These are phyloP conservation scores for Rhododendron vialii DNA, from an alignment of 148 eudicot genomes.

Conservation along the genomic window DNA sequence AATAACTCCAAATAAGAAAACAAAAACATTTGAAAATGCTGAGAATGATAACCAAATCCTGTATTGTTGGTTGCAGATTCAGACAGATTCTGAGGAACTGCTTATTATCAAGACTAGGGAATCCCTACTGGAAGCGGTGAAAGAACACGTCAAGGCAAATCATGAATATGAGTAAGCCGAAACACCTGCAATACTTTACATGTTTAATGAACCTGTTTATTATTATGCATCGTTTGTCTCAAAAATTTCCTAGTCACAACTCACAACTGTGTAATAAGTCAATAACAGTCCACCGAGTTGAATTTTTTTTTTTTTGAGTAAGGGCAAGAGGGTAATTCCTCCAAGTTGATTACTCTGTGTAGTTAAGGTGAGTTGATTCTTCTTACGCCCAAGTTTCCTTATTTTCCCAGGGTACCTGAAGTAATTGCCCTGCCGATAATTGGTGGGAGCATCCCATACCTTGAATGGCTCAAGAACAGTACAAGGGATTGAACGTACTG, in stretches of 20 bases:
- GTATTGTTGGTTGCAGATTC: slow-evolving; percentile 49
- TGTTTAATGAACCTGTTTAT: not conserved
- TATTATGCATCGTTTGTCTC: not conserved
- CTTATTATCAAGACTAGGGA: slow-evolving; percentile 97
- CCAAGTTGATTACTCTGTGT: not conserved
- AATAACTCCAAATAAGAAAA: not conserved
- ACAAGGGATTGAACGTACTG: slow-evolving; percentile 69
- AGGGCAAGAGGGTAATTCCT: too few relatives aligned
- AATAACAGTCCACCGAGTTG: too few relatives aligned
- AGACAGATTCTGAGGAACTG: slow-evolving; percentile 90
- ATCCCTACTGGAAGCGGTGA: slow-evolving; percentile 76
- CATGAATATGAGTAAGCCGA: slow-evolving; percentile 95
- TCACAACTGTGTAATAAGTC: not conserved
- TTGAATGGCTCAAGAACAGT: slow-evolving; percentile 88
- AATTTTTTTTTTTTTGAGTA: too few relatives aligned
- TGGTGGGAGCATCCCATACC: slow-evolving; percentile 73
- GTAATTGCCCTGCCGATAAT: slow-evolving; percentile 85
- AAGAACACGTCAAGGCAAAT: slow-evolving; percentile 87
- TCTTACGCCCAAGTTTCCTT: not conserved
- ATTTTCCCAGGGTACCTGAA: slow-evolving; percentile 67
- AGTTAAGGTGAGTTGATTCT: not conserved
- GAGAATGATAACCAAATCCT: not conserved
- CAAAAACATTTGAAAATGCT: not conserved
- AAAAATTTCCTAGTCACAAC: not conserved
- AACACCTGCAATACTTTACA: not conserved